Evolutionary conservation across 2,329 filamentous ascomycete species (phyloP), one percentile per base, ranked within the genome.

Genomic region (Pseudocercospora eumusae): DNA sequence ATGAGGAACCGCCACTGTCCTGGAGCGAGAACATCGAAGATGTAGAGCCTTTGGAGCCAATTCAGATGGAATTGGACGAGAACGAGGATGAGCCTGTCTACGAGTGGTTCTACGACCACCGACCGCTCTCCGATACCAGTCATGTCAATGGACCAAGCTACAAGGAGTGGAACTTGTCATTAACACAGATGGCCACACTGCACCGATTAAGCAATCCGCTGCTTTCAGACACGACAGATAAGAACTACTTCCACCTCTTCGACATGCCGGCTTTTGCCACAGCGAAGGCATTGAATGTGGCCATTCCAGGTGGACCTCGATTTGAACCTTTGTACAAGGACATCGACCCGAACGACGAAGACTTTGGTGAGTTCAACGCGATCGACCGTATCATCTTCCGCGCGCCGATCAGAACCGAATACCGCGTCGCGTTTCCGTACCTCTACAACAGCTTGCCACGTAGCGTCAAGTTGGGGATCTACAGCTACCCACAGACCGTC

Each of bases 21-120:
- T 99, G 95, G 91, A 96, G 93, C 9, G 96, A 99, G 77, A 99
- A 99, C 73, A 93, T 99, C 68, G 95, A 99, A 77, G 95, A 98
- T 74, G 95, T 99, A 21, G 95, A 99, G 75, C 96, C 96, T 0
- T 80, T 97, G 62, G 95, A 99, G 77, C 95, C 96, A 0, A 97
- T 99, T 69, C 95, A 99, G 80, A 93, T 99, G 90, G 96, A 98
- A 75, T 85, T 99, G 8, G 93, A 98, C 68, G 93, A 97, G 73
- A 87, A 89, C 1, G 95, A 99, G 77, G 95, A 99, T 76, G 88
- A 84, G 8, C 88, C 95, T 1, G 91, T 99, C 0, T 91, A 89
- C 68, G 95, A 98, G 72, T 99, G 95, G 95, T 92, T 99, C 74
- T 99, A 99, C 74, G 95, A 99, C 63, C 93, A 96, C 74, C 84